Percentiles rank a stretch among this genome's conserved stretches.
Evolutionary conservation across 2,329 filamentous ascomycete genomes (phyloP).

Genomic region (Fusarium sp.): DNA sequence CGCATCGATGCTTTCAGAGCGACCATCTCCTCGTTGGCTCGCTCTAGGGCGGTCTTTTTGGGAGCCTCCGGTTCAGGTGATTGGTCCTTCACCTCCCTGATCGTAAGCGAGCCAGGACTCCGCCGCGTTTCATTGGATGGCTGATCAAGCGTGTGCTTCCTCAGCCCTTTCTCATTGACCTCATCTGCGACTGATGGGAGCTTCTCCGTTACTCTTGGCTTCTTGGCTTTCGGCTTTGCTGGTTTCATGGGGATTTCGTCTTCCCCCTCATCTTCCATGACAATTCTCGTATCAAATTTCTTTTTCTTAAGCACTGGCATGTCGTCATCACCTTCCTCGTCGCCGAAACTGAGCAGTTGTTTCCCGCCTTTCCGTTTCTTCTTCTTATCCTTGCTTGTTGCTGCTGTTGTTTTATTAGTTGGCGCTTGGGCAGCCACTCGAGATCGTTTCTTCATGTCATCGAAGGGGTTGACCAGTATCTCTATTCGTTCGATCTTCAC

Average conservation of each 20-base stretch:
- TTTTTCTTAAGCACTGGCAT: conserved; percentile 74
- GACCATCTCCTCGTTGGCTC: conserved; percentile 81
- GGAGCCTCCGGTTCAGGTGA: conserved; percentile 42
- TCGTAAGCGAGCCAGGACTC: conserved; percentile 20
- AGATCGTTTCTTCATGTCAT: conserved; percentile 77
- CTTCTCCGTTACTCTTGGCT: conserved; percentile 38
- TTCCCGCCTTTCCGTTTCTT: conserved; percentile 80
- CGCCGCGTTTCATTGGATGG: conserved; percentile 9
- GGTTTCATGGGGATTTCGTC: conserved; percentile 42
- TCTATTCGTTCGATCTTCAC: conserved; percentile 78
- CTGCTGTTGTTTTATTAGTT: conserved; percentile 50
- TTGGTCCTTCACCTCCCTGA: conserved; percentile 19
- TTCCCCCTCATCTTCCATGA: conserved; percentile 60
- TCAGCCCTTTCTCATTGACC: background rate
- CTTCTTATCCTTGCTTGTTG: conserved; percentile 61
- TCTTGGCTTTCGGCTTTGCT: conserved; percentile 42
- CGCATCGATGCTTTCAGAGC: conserved; percentile 84
- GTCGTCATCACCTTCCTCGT: conserved; percentile 66
- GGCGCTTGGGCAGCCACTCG: conserved; percentile 60
- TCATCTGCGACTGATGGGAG: conserved; percentile 23
- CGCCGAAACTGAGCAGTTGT: conserved; percentile 79
- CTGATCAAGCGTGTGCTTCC: background rate
- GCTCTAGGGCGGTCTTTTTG: conserved; percentile 65
- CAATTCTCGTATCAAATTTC: conserved; percentile 80
- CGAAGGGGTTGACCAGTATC: conserved; percentile 82